Evolutionary conservation across 352 stramenopile genomes (phyloP), one percentile per base, ranked within the genome.

Genomic region (Phytophthora rubi): DNA sequence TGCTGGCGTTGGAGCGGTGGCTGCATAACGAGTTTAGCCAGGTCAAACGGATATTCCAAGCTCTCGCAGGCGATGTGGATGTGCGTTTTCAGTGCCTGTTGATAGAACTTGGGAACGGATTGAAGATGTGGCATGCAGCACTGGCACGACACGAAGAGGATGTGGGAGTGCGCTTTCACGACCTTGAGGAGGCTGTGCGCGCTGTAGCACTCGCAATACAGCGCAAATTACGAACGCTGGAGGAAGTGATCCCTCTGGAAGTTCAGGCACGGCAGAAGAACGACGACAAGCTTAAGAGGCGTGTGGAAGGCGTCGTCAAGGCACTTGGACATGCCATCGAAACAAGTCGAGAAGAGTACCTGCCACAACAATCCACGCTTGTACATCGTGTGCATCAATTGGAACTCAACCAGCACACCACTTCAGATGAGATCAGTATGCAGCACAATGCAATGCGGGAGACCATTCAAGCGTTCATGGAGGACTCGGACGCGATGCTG

Each of bases 161-260:
- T 3, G 53, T 74, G 32, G 58, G 51, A 0, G 8, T 48, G 9
- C 74, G 77, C 23, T 37, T 83, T 2, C 49, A 65, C 1, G 77
- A 80, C 16, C 18, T 77, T 8, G 83, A 91, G 6, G 70, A 82
- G 10, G 66, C 82, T 6, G 62, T 64, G 3, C 57, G 49, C 30
- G 32, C 49, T n/a, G 39, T 76, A 52, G 39, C 44, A 4, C 21
- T 42, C 44, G 33, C 33, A 13, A 58, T 90, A 4, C 83, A 92
- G 48, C 66, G 56, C 9, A 87, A 88, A 47, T 32, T 92, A 2
- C 59, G 58, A 44, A 82, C 79, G 16, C 55, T 94, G 1, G 84
- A 94, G 68, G 80, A 88, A 58, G 78, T 88, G 28, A 61, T 94
- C 32, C 83, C 79, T 6, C 62, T 92, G 54, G 84, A 94, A 32